phyloP scores from a whole-genome alignment of 2,329 filamentous ascomycete species.

The Arthrocladium fulminans region DNA sequence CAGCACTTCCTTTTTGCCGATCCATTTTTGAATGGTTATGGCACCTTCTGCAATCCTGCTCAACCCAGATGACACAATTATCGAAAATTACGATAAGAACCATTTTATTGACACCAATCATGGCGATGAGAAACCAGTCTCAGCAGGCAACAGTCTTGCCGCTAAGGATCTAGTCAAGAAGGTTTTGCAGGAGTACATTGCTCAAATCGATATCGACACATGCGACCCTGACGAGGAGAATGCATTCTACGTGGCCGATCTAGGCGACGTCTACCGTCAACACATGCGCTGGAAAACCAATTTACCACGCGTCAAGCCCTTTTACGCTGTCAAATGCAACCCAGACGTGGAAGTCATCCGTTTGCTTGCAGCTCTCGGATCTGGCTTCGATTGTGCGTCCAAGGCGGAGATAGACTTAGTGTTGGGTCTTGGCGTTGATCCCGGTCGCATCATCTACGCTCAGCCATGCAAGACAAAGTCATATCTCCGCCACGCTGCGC shows the following conservation, averaged over 20 bases:
- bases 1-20: slow-evolving; percentile 24
- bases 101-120: slow-evolving; percentile 34
- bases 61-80: slow-evolving; percentile 21
- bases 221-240: slow-evolving; percentile 93
- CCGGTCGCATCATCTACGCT: slow-evolving; percentile 92
- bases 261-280: slow-evolving; percentile 97
- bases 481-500: slow-evolving; percentile 82
- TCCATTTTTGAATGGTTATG: slow-evolving; percentile 51
- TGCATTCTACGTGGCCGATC: slow-evolving; percentile 94
- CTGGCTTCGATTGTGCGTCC: slow-evolving; percentile 96
- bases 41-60: slow-evolving; percentile 58
- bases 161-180: slow-evolving; percentile 78
- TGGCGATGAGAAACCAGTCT: slow-evolving; percentile 39
- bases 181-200: slow-evolving; percentile 76
- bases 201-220: slow-evolving; percentile 72
- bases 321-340: slow-evolving; percentile 99
- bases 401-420: slow-evolving; percentile 95
- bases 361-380: slow-evolving; percentile 78
- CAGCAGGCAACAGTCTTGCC: slow-evolving; percentile 33
- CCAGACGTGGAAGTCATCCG: slow-evolving; percentile 81
- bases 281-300: slow-evolving; percentile 97
- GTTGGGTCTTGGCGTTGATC: slow-evolving; percentile 69
- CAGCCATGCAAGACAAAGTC: slow-evolving; percentile 99
- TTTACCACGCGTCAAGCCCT: slow-evolving; percentile 83
- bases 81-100: slow-evolving; percentile 25